These are phyloP conservation scores for Curvularia spicifera DNA, from an alignment of 2,329 filamentous ascomycete genomes.

Conservation along the genomic window DNA sequence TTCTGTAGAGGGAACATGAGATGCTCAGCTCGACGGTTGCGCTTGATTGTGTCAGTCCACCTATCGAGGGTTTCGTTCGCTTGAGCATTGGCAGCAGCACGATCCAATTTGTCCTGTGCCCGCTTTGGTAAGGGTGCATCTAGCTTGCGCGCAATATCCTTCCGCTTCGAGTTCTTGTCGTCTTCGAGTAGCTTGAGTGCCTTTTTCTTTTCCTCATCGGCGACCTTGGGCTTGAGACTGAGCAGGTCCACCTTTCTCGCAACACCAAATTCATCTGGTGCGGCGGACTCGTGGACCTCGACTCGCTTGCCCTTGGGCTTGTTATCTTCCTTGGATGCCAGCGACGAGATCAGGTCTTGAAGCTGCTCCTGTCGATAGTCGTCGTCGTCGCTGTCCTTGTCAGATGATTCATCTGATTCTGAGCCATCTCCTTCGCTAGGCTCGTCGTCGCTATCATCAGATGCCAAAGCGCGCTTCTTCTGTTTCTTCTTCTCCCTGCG, in stretches of 20 bases:
- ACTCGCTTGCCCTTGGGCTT: conserved; percentile 42
- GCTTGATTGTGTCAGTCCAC: conserved; percentile 95
- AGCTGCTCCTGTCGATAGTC: conserved; percentile 67
- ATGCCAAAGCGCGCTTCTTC: conserved; percentile 49
- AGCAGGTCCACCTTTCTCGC: conserved; percentile 75
- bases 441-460: conserved; percentile 62
- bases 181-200: conserved; percentile 76
- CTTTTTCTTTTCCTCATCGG: conserved; percentile 77
- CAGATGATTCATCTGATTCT: conserved; percentile 55
- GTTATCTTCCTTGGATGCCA: conserved; percentile 55
- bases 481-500: conserved; percentile 37
- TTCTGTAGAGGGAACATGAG: conserved; percentile 84
- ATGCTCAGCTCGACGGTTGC: conserved; percentile 89
- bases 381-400: conserved; percentile 55
- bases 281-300: conserved; percentile 64
- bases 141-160: conserved; percentile 70
- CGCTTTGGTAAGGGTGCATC: conserved; percentile 82
- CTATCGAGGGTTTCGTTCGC: conserved; percentile 88
- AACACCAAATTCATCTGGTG: conserved; percentile 66
- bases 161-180: conserved; percentile 64
- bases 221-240: conserved; percentile 75
- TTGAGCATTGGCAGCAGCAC: conserved; percentile 83
- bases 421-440: conserved; percentile 57
- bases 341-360: conserved; percentile 71
- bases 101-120: conserved; percentile 84